These are phyloP conservation scores for Magnolia kwangsiensis DNA, from an alignment of 164 flowering plant genomes.

Conservation along the genomic window DNA sequence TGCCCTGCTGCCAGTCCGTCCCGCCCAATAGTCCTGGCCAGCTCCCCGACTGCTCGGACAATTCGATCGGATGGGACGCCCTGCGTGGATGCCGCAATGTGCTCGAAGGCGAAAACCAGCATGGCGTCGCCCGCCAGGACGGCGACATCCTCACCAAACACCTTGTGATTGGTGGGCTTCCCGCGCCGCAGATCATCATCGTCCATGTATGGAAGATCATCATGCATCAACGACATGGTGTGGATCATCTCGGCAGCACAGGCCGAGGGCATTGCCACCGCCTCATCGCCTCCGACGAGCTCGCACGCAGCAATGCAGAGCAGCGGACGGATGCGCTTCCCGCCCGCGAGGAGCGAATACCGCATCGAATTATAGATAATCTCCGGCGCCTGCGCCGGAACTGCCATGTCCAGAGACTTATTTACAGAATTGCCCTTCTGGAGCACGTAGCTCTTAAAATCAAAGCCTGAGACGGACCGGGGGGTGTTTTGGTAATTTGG, in stretches of 20 bases:
- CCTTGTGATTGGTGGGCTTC: conserved; percentile 68
- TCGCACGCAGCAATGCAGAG: conserved; percentile 75
- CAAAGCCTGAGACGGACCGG: conserved; percentile 19
- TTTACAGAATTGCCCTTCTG: conserved; percentile 43
- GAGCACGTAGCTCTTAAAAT: conserved; percentile 48
- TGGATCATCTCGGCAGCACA: conserved; percentile 83
- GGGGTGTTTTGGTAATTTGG: conserved; percentile 3
- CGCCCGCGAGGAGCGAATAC: conserved; percentile 69
- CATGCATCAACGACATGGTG: conserved; percentile 75
- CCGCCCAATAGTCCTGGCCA: conserved; percentile 50
- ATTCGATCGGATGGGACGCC: conserved; percentile 32
- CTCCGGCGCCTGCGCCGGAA: conserved; percentile 40
- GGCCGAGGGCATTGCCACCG: conserved; percentile 58
- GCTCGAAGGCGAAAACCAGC: conserved; percentile 56
- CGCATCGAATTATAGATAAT: conserved; percentile 70
- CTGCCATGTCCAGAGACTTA: conserved; percentile 46
- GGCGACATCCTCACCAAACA: conserved; percentile 63
- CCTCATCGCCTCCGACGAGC: conserved; percentile 55
- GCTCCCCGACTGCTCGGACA: conserved; percentile 43
- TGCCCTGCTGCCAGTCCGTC: conserved; percentile 59
- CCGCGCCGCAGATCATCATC: conserved; percentile 70
- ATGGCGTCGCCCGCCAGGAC: conserved; percentile 72
- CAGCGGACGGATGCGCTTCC: conserved; percentile 59
- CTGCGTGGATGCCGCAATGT: conserved; percentile 38
- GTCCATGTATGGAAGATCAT: conserved; percentile 75